Conservation (phyloP, 2,329 filamentous ascomycete species). For the Hypoxylon sp. region DNA sequence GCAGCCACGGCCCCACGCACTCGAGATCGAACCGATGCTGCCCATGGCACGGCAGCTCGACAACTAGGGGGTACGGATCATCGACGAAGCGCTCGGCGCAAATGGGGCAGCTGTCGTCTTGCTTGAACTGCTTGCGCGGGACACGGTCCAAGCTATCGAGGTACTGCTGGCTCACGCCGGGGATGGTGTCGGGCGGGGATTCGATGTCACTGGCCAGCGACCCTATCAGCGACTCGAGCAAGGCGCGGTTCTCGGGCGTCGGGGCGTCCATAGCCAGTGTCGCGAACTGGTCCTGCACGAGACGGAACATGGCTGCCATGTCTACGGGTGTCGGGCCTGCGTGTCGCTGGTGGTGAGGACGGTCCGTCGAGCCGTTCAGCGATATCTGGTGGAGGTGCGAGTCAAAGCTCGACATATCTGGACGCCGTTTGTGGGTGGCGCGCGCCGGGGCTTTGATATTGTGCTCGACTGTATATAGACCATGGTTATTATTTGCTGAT, state of each 20-base stretch:
- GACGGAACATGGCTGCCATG: constrained; percentile 69
- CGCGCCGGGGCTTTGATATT: constrained; percentile 66
- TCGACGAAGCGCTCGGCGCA: constrained; percentile 74
- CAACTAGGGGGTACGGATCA: constrained; percentile 73
- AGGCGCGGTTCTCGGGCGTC: constrained; percentile 62
- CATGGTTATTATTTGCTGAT: not conserved
- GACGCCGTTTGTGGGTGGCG: constrained; percentile 63
- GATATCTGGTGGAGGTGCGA: constrained; percentile 70
- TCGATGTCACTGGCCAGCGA: constrained; percentile 66
- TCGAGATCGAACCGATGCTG: constrained; percentile 75
- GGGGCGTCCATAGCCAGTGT: constrained; percentile 66
- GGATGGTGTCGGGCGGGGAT: constrained; percentile 65
- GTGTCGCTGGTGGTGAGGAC: constrained; percentile 62
- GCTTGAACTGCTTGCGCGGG: constrained; percentile 62
- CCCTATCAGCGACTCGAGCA: constrained; percentile 66
- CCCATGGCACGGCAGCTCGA: constrained; percentile 73
- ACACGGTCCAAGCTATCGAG: constrained; percentile 73
- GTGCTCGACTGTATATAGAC: constrained; percentile 70
- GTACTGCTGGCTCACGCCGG: constrained; percentile 71
- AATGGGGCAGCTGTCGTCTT: constrained; percentile 72
- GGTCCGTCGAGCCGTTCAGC: constrained; percentile 48
- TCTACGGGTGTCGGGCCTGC: constrained; percentile 73
- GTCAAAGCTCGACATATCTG: constrained; percentile 75
- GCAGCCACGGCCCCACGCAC: constrained; percentile 76
- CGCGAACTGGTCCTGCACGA: constrained; percentile 72